These are phyloP conservation scores for Harringtonia aguacate DNA, from an alignment of 2,329 filamentous ascomycete species.

Conservation along the genomic window DNA sequence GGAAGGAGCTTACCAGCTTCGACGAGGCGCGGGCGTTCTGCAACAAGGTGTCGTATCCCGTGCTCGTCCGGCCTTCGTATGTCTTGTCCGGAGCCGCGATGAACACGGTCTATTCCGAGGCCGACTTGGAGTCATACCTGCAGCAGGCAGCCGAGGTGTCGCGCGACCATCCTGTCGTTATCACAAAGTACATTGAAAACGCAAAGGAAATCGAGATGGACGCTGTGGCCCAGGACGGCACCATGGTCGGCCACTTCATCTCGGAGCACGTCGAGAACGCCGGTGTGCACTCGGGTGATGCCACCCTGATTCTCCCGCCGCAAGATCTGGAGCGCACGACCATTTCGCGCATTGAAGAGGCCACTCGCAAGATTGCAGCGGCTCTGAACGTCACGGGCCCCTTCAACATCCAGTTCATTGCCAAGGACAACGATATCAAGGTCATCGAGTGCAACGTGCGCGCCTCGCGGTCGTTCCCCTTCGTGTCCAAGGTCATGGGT, in stretches of 20 bases:
- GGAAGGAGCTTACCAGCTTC: conserved; percentile 96
- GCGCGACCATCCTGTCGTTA: conserved; percentile 90
- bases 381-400: conserved; percentile 93
- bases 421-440: conserved; percentile 99
- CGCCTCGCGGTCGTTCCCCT: conserved; percentile 92
- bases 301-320: conserved; percentile 86
- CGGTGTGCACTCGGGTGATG: conserved; percentile 96
- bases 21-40: conserved; percentile 85
- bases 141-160: conserved; percentile 89
- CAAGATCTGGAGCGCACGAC: conserved; percentile 88
- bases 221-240: conserved; percentile 82
- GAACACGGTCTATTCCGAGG: conserved; percentile 97
- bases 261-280: conserved; percentile 99
- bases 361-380: conserved; percentile 87
- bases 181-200: conserved; percentile 99
- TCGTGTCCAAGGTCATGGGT: conserved; percentile 97
- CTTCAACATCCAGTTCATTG: conserved; percentile 99
- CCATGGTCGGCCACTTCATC: conserved; percentile 89
- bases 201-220: conserved; percentile 99
- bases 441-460: conserved; percentile 99
- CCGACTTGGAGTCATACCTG: conserved; percentile 80
- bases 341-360: conserved; percentile 83
- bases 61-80: conserved; percentile 91
- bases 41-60: conserved; percentile 79
- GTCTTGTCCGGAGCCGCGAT: conserved; percentile 95